Evolutionary conservation across 495 filamentous ascomycete species (phyloP).

Genomic region (Lichenothelia convexa): DNA sequence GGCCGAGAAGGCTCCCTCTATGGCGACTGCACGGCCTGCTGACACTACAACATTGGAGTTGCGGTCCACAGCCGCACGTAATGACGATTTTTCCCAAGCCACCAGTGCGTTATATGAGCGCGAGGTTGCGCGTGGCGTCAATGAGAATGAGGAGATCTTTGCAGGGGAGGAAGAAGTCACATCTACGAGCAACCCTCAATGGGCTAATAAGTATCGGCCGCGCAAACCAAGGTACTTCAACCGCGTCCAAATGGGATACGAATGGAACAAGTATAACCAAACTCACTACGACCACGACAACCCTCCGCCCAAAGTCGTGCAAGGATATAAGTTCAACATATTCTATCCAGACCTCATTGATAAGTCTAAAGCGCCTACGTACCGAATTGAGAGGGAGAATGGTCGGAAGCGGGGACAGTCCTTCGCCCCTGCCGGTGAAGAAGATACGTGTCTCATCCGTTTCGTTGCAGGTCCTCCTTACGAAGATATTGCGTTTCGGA

Average conservation of each 20-base stretch:
- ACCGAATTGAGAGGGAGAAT: constrained; percentile 80
- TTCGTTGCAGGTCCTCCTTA: constrained; percentile 95
- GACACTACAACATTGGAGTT: constrained; percentile 31
- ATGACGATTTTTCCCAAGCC: constrained; percentile 80
- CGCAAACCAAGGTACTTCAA: constrained; percentile 96
- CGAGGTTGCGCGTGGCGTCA: constrained; percentile 79
- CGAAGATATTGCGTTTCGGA: constrained; percentile 91
- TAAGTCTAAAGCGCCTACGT: constrained; percentile 84
- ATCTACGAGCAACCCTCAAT: constrained; percentile 46
- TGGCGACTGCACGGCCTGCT: constrained; percentile 12
- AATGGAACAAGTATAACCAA: constrained; percentile 99
- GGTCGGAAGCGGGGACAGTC: constrained; percentile 80
- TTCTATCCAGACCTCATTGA: constrained; percentile 99
- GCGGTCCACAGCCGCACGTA: constrained; percentile 54
- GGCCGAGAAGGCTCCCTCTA: constrained; percentile 13
- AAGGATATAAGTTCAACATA: constrained; percentile 98
- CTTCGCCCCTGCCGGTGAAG: constrained; percentile 86
- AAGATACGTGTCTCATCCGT: constrained; percentile 91
- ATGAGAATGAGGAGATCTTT: constrained; percentile 93
- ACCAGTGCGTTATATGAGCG: constrained; percentile 83
- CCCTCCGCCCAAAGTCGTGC: constrained; percentile 91
- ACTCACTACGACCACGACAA: constrained; percentile 99
- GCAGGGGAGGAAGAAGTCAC: constrained; percentile 69
- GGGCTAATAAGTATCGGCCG: constrained; percentile 80
- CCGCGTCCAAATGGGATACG: constrained; percentile 95